A percentile compares a stretch with the other conserved stretches of the same genome.
These are phyloP conservation scores for Phytopythium kandeliae DNA, from an alignment of 352 stramenopile genomes.

Conservation along the genomic window DNA sequence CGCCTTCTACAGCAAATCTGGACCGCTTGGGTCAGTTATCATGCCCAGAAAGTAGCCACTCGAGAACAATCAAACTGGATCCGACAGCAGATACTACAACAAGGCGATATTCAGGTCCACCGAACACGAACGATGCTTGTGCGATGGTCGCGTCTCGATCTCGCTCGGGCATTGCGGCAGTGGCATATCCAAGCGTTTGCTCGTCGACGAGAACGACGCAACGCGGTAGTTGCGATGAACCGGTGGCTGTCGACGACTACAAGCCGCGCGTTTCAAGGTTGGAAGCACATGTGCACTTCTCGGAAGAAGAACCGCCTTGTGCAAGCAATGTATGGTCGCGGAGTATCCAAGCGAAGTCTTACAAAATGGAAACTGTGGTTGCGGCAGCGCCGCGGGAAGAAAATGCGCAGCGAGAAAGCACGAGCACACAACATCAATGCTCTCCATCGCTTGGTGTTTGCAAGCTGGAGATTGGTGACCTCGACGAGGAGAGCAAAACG, in stretches of 20 bases:
- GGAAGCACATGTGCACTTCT: slow-evolving; percentile 10
- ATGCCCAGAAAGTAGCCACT: slow-evolving; percentile 12
- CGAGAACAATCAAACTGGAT: slow-evolving; percentile 10
- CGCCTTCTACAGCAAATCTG: slow-evolving; percentile 14
- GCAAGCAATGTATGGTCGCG: slow-evolving; percentile 5
- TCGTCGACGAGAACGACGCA: slow-evolving; percentile 8
- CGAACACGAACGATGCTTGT: slow-evolving; percentile 10
- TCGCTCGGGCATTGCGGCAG: slow-evolving; percentile 11
- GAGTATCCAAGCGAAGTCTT: slow-evolving; percentile 11
- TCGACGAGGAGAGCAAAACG: slow-evolving; percentile 7
- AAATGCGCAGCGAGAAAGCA: background rate
- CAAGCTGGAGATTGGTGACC: slow-evolving; percentile 10
- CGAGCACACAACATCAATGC: background rate
- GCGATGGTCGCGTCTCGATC: slow-evolving; percentile 17
- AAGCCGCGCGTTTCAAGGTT: slow-evolving; percentile 12
- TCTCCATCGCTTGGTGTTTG: slow-evolving; percentile 1
- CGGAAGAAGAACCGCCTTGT: slow-evolving; percentile 9
- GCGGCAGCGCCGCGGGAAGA: slow-evolving; percentile 1
- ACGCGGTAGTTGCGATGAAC: slow-evolving; percentile 20
- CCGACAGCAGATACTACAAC: slow-evolving; percentile 3
- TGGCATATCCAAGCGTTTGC: slow-evolving; percentile 8
- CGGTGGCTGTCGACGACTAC: slow-evolving; percentile 19
- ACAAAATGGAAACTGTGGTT: slow-evolving; percentile 11
- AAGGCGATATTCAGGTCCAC: background rate
- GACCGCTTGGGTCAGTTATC: slow-evolving; percentile 16